Evolutionary conservation across 805 yeast genomes (phyloP).

Genomic region (Jamesozyma spencerorum): DNA sequence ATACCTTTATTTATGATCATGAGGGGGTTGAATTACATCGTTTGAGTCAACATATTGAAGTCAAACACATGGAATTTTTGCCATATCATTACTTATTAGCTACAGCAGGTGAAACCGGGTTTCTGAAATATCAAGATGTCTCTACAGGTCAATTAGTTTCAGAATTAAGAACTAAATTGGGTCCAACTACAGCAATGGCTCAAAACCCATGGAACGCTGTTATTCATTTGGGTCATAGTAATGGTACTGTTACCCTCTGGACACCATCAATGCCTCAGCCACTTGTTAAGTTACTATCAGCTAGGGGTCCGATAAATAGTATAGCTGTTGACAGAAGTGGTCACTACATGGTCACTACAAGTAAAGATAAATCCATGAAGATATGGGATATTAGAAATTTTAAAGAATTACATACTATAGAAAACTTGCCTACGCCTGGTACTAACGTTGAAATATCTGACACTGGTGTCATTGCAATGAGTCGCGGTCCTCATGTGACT

Average conservation of each 20-base stretch:
- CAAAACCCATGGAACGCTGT: slow-evolving; percentile 96
- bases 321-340: slow-evolving; percentile 88
- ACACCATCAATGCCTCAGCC: slow-evolving; percentile 83
- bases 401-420: slow-evolving; percentile 53
- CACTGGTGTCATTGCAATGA: slow-evolving; percentile 75
- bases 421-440: slow-evolving; percentile 77
- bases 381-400: slow-evolving; percentile 90
- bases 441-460: slow-evolving; percentile 73
- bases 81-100: slow-evolving; percentile 87
- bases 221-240: slow-evolving; percentile 84
- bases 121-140: slow-evolving; percentile 85
- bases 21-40: slow-evolving; percentile 89
- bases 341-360: slow-evolving; percentile 85
- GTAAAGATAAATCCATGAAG: slow-evolving; percentile 74
- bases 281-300: slow-evolving; percentile 67
- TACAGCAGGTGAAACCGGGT: slow-evolving; percentile 85
- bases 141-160: slow-evolving; percentile 82
- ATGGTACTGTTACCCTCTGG: slow-evolving; percentile 91
- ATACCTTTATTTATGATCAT: slow-evolving; percentile 84
- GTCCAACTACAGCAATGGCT: slow-evolving; percentile 80
- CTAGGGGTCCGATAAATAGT: slow-evolving; percentile 81
- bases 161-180: slow-evolving; percentile 78
- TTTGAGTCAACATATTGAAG: slow-evolving; percentile 81
- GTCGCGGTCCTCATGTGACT: slow-evolving; percentile 93
- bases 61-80: slow-evolving; percentile 71